Conservation (phyloP, 2,329 filamentous ascomycete genomes). For the Aspergillus quadricinctus region DNA sequence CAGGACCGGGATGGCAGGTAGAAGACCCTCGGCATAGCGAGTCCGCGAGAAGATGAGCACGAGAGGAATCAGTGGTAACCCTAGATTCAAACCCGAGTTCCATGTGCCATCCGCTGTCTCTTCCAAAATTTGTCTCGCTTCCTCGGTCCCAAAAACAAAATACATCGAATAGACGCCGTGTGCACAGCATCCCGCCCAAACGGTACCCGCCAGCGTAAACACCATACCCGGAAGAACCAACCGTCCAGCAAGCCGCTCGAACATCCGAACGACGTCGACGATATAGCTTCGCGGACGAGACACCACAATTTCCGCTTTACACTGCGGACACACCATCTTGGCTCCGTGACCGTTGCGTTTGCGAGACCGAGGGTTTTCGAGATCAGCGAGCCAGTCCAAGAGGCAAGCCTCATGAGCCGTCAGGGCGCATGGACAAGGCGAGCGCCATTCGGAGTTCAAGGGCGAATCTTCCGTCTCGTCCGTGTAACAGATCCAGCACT, state of each 20-base stretch:
- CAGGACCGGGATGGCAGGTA: constrained; percentile 59
- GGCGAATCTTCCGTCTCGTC: constrained; percentile 61
- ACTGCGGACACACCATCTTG: constrained; percentile 79
- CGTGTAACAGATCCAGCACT: constrained; percentile 67
- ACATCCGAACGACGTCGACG: constrained; percentile 60
- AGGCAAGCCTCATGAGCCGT: constrained; percentile 88
- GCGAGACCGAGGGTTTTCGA: constrained; percentile 60
- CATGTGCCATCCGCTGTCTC: constrained; percentile 33
- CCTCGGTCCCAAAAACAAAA: constrained; percentile 61
- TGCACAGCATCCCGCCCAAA: constrained; percentile 50
- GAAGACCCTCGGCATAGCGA: constrained; percentile 57
- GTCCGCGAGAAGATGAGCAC: constrained; percentile 65
- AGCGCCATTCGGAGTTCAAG: constrained; percentile 67
- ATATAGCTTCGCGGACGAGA: constrained; percentile 69
- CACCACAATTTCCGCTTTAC: constrained; percentile 75
- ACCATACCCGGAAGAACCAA: constrained; percentile 64
- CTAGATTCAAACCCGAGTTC: constrained; percentile 53
- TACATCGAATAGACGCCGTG: constrained; percentile 62
- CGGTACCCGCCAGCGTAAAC: constrained; percentile 42
- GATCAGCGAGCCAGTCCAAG: constrained; percentile 88
- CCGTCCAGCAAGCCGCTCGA: constrained; percentile 54
- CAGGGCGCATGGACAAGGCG: constrained; percentile 84
- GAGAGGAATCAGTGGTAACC: constrained; percentile 64
- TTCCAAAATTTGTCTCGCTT: constrained; percentile 53
- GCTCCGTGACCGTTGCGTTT: constrained; percentile 48